Evolutionary conservation across 495 filamentous ascomycete genomes (phyloP).

Genomic region (Oleoguttula mirabilis): DNA sequence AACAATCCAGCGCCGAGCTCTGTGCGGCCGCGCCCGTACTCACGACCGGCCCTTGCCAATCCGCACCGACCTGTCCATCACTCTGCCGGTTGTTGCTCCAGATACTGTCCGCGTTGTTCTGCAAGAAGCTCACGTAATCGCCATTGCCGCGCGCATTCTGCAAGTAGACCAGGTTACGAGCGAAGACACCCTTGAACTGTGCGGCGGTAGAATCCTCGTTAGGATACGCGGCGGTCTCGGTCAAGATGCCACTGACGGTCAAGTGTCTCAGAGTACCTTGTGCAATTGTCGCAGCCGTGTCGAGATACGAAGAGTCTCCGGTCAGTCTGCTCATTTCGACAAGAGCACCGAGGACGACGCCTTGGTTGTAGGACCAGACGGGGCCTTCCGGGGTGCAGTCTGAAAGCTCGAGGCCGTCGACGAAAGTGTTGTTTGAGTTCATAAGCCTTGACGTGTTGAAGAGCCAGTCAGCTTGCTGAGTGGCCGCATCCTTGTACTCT

Average conservation of each 20-base stretch:
- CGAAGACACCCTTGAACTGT: constrained; percentile 72
- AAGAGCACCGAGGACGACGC: constrained; percentile 60
- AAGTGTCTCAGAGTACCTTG: constrained; percentile 47
- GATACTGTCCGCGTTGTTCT: constrained; percentile 51
- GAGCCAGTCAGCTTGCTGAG: constrained; percentile 58
- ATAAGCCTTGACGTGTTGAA: constrained; percentile 50
- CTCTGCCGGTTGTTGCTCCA: constrained; percentile 50
- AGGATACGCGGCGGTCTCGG: constrained; percentile 50
- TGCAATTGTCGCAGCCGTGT: constrained; percentile 47
- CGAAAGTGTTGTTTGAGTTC: constrained; percentile 51
- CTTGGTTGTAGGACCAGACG: constrained; percentile 72
- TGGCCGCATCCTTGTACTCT: constrained; percentile 46
- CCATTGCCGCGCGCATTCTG: constrained; percentile 41
- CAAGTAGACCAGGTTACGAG: constrained; percentile 53
- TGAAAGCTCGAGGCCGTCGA: constrained; percentile 50
- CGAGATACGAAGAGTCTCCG: constrained; percentile 40
- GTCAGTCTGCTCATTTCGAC: constrained; percentile 51
- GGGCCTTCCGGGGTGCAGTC: constrained; percentile 42
- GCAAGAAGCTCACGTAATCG: constrained; percentile 42
- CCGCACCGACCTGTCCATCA: constrained; percentile 40
- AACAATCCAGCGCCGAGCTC: constrained; percentile 52
- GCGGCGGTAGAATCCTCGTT: constrained; percentile 47
- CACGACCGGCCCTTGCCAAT: constrained; percentile 47
- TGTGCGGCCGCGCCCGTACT: constrained; percentile 46
- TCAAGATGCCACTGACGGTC: constrained; percentile 47